phyloP scores from a whole-genome alignment of 2,329 filamentous ascomycete species.

The Fusarium kyushuense region DNA sequence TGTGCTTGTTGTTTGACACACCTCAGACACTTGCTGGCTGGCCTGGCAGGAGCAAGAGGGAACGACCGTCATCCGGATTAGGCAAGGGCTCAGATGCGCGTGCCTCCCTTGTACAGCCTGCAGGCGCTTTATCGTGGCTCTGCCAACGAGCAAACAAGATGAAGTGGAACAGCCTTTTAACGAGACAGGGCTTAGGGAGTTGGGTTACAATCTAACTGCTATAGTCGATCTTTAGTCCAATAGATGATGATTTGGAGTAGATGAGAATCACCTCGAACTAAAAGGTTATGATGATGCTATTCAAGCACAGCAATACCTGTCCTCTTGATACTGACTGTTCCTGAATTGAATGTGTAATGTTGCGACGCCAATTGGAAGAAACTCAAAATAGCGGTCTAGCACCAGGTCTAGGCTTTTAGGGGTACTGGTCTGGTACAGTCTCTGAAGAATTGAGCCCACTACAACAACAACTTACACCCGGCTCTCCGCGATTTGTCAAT shows the following conservation, averaged over 20 bases:
- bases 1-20: conserved; percentile 41
- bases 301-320: conserved; percentile 22
- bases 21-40: conserved; percentile 28
- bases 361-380: conserved; percentile 52
- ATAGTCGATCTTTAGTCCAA: conserved; percentile 10
- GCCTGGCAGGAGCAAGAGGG: conserved; percentile 29
- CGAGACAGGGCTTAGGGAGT: conserved; percentile 27
- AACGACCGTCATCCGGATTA: conserved; percentile 40
- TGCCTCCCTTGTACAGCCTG: conserved; percentile 33
- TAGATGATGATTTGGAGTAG: not conserved
- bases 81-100: conserved; percentile 38
- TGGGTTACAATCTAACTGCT: conserved; percentile 25
- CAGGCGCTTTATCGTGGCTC: conserved; percentile 24
- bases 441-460: conserved; percentile 35
- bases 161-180: conserved; percentile 31
- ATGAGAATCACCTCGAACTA: not conserved
- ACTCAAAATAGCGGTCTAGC: conserved; percentile 47
- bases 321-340: not conserved
- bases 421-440: conserved; percentile 4
- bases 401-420: conserved; percentile 22
- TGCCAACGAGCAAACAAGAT: conserved; percentile 40
- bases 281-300: not conserved
- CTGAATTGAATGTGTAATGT: conserved; percentile 46
- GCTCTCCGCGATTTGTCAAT: conserved; percentile 39
- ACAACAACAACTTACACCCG: conserved; percentile 28